phyloP scores from a whole-genome alignment of 2,329 filamentous ascomycete genomes.

The Fusarium austroafricanum region DNA sequence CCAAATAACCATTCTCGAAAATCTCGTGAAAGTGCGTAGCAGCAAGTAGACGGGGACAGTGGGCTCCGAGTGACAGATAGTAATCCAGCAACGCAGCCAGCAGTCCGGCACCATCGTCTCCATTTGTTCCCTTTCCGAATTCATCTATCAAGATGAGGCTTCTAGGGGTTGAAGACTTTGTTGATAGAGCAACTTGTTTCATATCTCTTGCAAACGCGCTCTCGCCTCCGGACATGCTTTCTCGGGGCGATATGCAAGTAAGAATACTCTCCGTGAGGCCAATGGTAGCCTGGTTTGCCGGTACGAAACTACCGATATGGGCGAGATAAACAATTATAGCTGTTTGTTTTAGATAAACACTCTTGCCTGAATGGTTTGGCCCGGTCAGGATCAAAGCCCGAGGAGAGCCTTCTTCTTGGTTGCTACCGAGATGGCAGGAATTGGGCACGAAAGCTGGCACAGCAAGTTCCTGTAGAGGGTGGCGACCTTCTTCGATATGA shows the following conservation, averaged over 20 bases:
- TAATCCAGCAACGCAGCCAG: constrained; percentile 68
- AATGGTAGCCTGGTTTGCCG: constrained; percentile 79
- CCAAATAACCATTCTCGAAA: constrained; percentile 72
- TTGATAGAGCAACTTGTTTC: constrained; percentile 83
- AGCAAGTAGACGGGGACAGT: constrained; percentile 67
- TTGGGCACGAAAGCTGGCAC: constrained; percentile 87
- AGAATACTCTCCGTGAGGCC: constrained; percentile 94
- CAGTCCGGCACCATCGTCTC: constrained; percentile 68
- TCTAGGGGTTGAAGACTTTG: constrained; percentile 77
- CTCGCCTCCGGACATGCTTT: constrained; percentile 68
- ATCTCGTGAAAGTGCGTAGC: constrained; percentile 78
- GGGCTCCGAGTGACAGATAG: constrained; percentile 59
- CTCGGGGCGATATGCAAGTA: constrained; percentile 82
- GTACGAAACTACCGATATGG: constrained; percentile 92
- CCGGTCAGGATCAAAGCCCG: constrained; percentile 87
- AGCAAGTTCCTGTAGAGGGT: constrained; percentile 86
- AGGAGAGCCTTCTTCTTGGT: constrained; percentile 12
- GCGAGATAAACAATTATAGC: constrained; percentile 92
- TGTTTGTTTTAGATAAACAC: constrained; percentile 92
- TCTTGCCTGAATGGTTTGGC: constrained; percentile 97
- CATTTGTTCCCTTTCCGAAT: constrained; percentile 77
- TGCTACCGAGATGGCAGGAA: constrained; percentile 69
- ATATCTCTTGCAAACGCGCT: constrained; percentile 81
- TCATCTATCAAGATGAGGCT: constrained; percentile 94
- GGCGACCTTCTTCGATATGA: constrained; percentile 80